phyloP scores from a whole-genome alignment of 2,329 filamentous ascomycete genomes.

The Plenodomus lindquistii region DNA sequence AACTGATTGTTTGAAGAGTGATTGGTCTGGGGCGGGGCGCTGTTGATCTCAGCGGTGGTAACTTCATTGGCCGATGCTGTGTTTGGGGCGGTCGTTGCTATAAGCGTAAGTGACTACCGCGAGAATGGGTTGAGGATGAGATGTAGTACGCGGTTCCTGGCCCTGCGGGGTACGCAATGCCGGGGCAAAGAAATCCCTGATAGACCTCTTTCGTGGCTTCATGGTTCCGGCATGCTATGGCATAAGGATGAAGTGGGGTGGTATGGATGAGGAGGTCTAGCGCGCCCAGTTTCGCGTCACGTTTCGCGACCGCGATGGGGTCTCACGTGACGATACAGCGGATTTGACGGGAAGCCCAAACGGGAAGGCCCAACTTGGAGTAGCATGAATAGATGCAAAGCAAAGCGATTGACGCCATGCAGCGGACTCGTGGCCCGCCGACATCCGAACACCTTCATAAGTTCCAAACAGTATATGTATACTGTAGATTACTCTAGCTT shows the following conservation, averaged over 20 bases:
- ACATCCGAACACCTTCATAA: slow-evolving; percentile 12
- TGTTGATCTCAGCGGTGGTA: not conserved
- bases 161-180: slow-evolving; percentile 27
- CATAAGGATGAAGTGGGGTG: not conserved
- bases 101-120: not conserved
- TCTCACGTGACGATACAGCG: slow-evolving; percentile 12
- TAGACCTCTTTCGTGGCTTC: slow-evolving; percentile 36
- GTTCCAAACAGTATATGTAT: not conserved
- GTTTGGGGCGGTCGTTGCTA: slow-evolving; percentile 5
- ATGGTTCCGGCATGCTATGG: slow-evolving; percentile 5
- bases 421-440: slow-evolving; percentile 22
- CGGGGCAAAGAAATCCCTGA: slow-evolving; percentile 55
- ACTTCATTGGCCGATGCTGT: not conserved
- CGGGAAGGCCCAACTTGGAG: not conserved
- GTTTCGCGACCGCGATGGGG: not conserved
- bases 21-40: not conserved
- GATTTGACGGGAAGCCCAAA: not conserved
- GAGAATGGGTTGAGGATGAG: slow-evolving; percentile 8
- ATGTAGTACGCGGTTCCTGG: slow-evolving; percentile 15
- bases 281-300: not conserved
- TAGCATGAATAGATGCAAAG: not conserved
- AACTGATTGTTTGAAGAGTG: not conserved
- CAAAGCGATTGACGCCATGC: slow-evolving; percentile 16
- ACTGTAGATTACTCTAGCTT: not conserved
- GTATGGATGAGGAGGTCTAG: not conserved